Evolutionary conservation across 345 rosid species (phyloP), one percentile per base, ranked within the genome.

Genomic region (Acer campestre): DNA sequence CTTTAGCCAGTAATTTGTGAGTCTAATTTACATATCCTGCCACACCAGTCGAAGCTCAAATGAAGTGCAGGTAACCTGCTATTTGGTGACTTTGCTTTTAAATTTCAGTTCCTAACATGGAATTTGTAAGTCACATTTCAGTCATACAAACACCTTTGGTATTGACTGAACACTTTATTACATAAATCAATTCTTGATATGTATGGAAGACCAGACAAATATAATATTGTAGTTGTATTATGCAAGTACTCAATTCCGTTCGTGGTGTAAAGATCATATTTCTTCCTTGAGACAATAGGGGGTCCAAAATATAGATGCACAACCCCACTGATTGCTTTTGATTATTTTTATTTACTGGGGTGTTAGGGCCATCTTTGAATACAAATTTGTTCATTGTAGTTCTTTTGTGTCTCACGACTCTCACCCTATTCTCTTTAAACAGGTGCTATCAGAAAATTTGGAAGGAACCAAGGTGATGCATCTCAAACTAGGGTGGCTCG

Each of bases 381-480:
- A 29, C 27, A 64, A 29, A 10, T 13, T 29, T 29, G 17, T 29
- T 35, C 8, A 56, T 56, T 17, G 25, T 7, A 56, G n/a, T 56
- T 56, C 23, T 58, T 73, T 29, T 67, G 38, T 31, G 59, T 74
- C 65, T 66, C 62, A 10, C 55, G 9, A 64, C 14, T 46, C 0
- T 48, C 72, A 46, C 48, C 55, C 80, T 74, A 78, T 38, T 64
- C 72, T 53, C 49, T 61, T 80, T 74, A 78, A 46, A 64, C 84
- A 93, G 97, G 92, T 67, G 58, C 80, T 68, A 79, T 76, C 58
- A 85, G 91, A 83, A 93, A 86, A 82, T 62, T 69, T 63, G 93
- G 90, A 67, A 88, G 90, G 84, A 91, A 87, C 84, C 94, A 88
- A 82, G 87, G 64, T 48, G 73, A 18, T 51, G 79, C 64, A 27